A percentile compares a stretch with the other conserved stretches of the same genome.
phyloP scores from a whole-genome alignment of 2,329 filamentous ascomycete species.

The Diplodia intermedia region DNA sequence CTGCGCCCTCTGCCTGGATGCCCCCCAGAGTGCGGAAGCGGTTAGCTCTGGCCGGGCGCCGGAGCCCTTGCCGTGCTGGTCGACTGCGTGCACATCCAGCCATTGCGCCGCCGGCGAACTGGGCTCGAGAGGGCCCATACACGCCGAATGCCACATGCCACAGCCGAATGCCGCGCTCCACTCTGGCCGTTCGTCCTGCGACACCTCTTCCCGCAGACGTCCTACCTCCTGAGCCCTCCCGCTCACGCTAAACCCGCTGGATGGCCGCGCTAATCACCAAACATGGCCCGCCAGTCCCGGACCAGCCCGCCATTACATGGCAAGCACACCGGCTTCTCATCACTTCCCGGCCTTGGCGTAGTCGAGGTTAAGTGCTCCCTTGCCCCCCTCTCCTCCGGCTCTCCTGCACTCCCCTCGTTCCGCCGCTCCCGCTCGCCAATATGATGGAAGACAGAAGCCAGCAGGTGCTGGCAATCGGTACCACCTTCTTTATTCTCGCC shows the following conservation, averaged over 20 bases:
- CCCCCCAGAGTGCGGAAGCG: slow-evolving; percentile 12
- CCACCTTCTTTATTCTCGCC: slow-evolving; percentile 49
- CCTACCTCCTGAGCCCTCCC: slow-evolving; percentile 25
- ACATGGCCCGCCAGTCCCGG: neutral
- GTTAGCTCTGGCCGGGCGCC: neutral
- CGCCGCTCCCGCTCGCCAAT: neutral
- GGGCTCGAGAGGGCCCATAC: slow-evolving; percentile 1
- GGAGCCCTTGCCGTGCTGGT: slow-evolving; percentile 3
- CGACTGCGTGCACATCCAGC: slow-evolving; percentile 12
- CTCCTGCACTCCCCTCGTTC: neutral
- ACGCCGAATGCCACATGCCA: slow-evolving; percentile 10
- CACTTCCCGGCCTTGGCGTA: slow-evolving; percentile 20
- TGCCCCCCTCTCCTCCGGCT: neutral
- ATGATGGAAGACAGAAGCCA: slow-evolving; percentile 37
- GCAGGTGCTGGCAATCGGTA: slow-evolving; percentile 42
- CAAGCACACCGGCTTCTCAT: neutral
- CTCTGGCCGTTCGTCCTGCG: slow-evolving; percentile 11
- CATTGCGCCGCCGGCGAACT: slow-evolving; percentile 8
- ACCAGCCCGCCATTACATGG: neutral
- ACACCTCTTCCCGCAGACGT: slow-evolving; percentile 15
- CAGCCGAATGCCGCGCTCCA: slow-evolving; percentile 13
- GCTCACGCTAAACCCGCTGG: slow-evolving; percentile 12
- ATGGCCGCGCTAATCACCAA: slow-evolving; percentile 8
- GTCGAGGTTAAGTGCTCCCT: slow-evolving; percentile 26
- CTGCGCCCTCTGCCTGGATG: slow-evolving; percentile 4